phyloP scores from a whole-genome alignment of 345 rosid genomes.

The Arabidopsis thaliana region TAIR10.1 NC_003070.9:1079501-1080000 shows the following conservation, averaged over 20 bases:
- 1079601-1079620: conserved; percentile 45
- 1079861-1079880: not conserved
- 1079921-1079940: conserved; percentile 13
- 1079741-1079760: conserved; percentile 79
- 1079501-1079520: conserved; percentile 77
- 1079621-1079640: conserved; percentile 78
- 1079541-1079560: not conserved
- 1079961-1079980: not conserved
- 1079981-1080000: conserved; percentile 3
- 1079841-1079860: not conserved
- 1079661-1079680: conserved; percentile 45
- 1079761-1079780: conserved; percentile 62
- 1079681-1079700: conserved; percentile 49
- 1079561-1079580: not conserved
- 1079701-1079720: conserved; percentile 70
- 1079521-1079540: conserved; percentile 64
- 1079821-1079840: conserved; percentile 25
- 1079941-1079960: not conserved
- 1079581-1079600: conserved; percentile 15
- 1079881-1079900: not conserved
- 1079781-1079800: conserved; percentile 41
- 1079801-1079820: conserved; percentile 14
- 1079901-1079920: not conserved
- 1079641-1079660: conserved; percentile 61
- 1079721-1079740: conserved; percentile 61